phyloP scores from a whole-genome alignment of 306 rosid genomes.

The Vigna radiata region DNA sequence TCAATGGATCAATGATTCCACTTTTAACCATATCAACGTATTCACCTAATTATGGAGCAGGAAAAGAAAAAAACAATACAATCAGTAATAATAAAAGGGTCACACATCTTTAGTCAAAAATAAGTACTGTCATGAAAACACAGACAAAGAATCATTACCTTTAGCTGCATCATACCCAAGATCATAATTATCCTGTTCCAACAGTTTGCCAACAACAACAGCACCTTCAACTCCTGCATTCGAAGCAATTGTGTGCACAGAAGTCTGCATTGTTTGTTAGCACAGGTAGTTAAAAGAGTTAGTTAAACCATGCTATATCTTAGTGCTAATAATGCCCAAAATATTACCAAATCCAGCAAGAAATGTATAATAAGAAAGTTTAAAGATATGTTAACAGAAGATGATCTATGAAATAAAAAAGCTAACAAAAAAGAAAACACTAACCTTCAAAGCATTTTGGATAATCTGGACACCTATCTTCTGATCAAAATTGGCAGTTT shows the following conservation, averaged over 20 bases:
- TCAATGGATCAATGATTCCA: constrained; percentile 94
- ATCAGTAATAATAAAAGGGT: neutral
- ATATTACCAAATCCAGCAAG: neutral
- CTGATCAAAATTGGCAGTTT: constrained; percentile 91
- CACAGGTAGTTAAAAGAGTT: neutral
- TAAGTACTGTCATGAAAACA: neutral
- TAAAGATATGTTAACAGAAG: neutral
- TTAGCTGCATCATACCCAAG: constrained; percentile 98
- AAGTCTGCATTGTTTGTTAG: constrained; percentile 61
- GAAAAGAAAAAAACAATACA: neutral
- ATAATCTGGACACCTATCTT: constrained; percentile 96
- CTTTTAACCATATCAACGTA: constrained; percentile 92
- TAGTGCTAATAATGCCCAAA: neutral
- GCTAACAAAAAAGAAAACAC: neutral
- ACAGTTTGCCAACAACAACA: constrained; percentile 91
- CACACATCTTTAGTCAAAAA: neutral
- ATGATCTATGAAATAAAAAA: neutral
- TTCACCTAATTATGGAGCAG: constrained; percentile 65
- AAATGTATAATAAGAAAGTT: neutral
- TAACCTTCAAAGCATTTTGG: constrained; percentile 91
- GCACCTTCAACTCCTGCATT: constrained; percentile 99
- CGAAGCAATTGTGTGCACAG: constrained; percentile 92
- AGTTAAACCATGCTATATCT: neutral
- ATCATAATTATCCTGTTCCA: constrained; percentile 83
- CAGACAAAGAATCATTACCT: constrained; percentile 59